These are phyloP conservation scores for Huntiella moniliformis DNA, from an alignment of 2,329 filamentous ascomycete species.

Conservation along the genomic window DNA sequence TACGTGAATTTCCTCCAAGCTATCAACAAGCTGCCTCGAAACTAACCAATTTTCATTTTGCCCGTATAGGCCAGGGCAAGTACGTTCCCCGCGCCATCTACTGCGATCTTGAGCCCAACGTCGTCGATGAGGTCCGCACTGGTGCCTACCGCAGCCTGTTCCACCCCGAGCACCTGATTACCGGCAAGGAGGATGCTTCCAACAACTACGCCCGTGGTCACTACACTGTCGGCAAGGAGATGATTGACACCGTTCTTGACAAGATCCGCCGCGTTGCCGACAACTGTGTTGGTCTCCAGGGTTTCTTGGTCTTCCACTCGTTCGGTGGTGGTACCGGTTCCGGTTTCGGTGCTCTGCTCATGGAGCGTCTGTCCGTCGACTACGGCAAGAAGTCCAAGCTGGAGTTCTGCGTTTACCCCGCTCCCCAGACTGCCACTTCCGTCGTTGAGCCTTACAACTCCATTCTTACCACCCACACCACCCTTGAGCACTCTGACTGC, in stretches of 20 bases:
- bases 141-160: conserved; percentile 91
- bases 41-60: background rate
- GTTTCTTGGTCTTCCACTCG: conserved; percentile 99
- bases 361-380: conserved; percentile 97
- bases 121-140: conserved; percentile 97
- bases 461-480: conserved; percentile 96
- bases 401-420: conserved; percentile 98
- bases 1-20: conserved; percentile 25
- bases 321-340: conserved; percentile 98
- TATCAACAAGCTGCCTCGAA: background rate
- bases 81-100: conserved; percentile 98
- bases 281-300: conserved; percentile 94
- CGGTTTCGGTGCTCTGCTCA: conserved; percentile 91
- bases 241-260: conserved; percentile 95
- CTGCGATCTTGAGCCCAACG: conserved; percentile 98
- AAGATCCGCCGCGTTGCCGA: conserved; percentile 95
- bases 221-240: conserved; percentile 98
- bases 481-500: conserved; percentile 97
- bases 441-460: conserved; percentile 99
- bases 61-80: conserved; percentile 68
- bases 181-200: conserved; percentile 98
- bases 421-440: conserved; percentile 88
- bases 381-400: conserved; percentile 99
- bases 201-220: conserved; percentile 99
- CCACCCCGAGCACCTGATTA: conserved; percentile 99